Evolutionary conservation across 2,329 filamentous ascomycete genomes (phyloP), one percentile per base, ranked within the genome.

Genomic region (Penicillium crustosum): DNA sequence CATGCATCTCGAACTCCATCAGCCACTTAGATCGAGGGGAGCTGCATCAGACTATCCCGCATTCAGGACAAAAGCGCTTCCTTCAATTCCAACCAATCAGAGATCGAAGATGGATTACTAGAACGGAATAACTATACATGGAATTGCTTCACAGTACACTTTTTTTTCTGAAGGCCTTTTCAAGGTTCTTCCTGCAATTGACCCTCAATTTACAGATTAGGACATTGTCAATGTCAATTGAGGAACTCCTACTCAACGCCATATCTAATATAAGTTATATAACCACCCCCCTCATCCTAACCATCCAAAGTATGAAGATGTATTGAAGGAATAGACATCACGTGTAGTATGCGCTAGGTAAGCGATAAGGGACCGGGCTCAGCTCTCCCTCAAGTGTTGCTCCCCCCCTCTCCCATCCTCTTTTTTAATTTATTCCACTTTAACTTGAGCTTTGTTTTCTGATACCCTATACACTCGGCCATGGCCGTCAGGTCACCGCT

Each of bases 401-500:
- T 48, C 19, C 27, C 51, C 51, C 44, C 27, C 42, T 53, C 50
- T 38, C 42, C 42, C 55, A 53, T 49, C 33, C 36, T 45, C 15
- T 41, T 51, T 58, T 57, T 25, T 51, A n/a, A n/a, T n/a, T 36
- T 49, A 54, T 25, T 3, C 48, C 43, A 33, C 31, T 49, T 50
- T 38, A 53, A n/a, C 23, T 51, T 36, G 23, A 49, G 50, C 44
- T 54, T 35, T 45, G 17, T 25, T 36, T 47, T 42, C 45, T 48
- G 27, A 31, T 35, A 42, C 25, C 23, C 45, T 53, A 41, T 49
- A 55, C 23, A 54, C 19, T 60, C 52, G 61, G 63, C 63, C 57
- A 69, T 69, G 66, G 68, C 69, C 54, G 66, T 70, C 45, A 67
- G 64, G 60, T 68, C 69, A 45, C 68, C 68, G 27, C 47, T 67